Evolutionary conservation across 1,284 basidiomycete genomes (phyloP).

Genomic region (Pseudomicrostroma phylloplanum): DNA sequence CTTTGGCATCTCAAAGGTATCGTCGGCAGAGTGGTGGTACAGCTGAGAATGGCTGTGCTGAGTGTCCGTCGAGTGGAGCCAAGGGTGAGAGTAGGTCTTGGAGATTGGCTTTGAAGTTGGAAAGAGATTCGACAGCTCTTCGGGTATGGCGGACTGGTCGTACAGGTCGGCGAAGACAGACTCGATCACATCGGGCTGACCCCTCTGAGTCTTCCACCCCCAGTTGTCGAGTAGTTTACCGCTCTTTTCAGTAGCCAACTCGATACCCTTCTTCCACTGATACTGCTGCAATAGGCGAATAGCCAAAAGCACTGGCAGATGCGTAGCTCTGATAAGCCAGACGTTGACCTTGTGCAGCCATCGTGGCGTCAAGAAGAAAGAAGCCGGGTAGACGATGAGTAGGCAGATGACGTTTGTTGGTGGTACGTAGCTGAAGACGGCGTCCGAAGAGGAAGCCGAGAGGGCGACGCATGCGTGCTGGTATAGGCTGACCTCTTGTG

Average conservation of each 20-base stretch:
- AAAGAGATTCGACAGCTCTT: background rate
- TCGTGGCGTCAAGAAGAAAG: conserved; percentile 25
- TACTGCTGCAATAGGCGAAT: conserved; percentile 81
- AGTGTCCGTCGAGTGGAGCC: background rate
- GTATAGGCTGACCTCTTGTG: conserved; percentile 87
- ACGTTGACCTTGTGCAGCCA: conserved; percentile 60
- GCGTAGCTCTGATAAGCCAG: conserved; percentile 62
- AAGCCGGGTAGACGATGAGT: conserved; percentile 19
- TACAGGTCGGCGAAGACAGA: conserved; percentile 13
- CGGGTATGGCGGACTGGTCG: conserved; percentile 7
- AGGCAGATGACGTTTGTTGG: conserved; percentile 57
- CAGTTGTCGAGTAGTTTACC: conserved; percentile 17
- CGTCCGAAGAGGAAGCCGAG: conserved; percentile 72
- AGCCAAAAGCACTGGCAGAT: conserved; percentile 72
- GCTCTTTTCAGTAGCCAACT: conserved; percentile 31
- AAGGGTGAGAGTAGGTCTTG: background rate
- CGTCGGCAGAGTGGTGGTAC: too few relatives aligned
- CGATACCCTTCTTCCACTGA: conserved; percentile 27
- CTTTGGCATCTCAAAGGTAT: too few relatives aligned
- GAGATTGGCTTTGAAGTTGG: background rate
- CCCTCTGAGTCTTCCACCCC: conserved; percentile 6
- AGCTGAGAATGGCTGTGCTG: too few relatives aligned
- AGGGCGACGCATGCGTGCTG: conserved; percentile 61
- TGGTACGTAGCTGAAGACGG: conserved; percentile 84
- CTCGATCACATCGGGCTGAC: conserved; percentile 23